A percentile compares a stretch with the other conserved stretches of the same genome.
phyloP scores from a whole-genome alignment of 371 early-diverging fungal species.

The Fennellomyces sp. region DNA sequence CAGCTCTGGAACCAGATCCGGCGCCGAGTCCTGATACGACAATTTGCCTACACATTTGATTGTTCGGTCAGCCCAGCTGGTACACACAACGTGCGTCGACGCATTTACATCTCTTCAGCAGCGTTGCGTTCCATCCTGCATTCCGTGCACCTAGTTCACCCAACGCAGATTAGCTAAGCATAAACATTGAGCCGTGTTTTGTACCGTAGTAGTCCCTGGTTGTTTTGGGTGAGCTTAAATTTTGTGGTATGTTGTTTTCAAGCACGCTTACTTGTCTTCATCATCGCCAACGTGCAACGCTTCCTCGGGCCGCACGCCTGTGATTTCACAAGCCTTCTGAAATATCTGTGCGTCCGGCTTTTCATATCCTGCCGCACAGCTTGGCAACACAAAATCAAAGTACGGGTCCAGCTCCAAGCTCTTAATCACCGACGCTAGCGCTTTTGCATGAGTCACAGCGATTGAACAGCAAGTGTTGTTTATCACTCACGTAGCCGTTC shows the following conservation, averaged over 20 bases:
- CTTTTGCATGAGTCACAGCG: background rate
- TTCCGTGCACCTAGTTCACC: conserved; percentile 33
- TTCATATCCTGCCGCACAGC: conserved; percentile 29
- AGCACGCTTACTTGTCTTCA: conserved; percentile 22
- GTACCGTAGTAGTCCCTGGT: conserved; percentile 18
- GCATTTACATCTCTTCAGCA: conserved; percentile 31
- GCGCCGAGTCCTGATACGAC: conserved; percentile 33
- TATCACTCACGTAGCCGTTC: conserved; percentile 41
- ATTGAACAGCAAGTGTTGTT: background rate
- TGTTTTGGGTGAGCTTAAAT: too few relatives aligned
- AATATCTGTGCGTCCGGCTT: conserved; percentile 41
- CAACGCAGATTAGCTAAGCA: too few relatives aligned
- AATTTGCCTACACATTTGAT: conserved; percentile 20
- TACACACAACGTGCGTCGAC: background rate
- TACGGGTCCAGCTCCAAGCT: conserved; percentile 32
- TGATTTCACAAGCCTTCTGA: conserved; percentile 29
- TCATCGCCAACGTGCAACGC: conserved; percentile 44
- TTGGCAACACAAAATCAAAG: conserved; percentile 42
- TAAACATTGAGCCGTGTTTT: background rate
- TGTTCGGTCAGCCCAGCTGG: background rate
- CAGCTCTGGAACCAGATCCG: conserved; percentile 7
- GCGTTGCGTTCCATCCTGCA: conserved; percentile 40
- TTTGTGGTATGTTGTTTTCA: background rate
- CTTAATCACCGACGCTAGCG: conserved; percentile 29
- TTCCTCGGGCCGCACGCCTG: conserved; percentile 16